Conservation (phyloP, 352 stramenopile species). For the Globisporangium takayamanum region DNA sequence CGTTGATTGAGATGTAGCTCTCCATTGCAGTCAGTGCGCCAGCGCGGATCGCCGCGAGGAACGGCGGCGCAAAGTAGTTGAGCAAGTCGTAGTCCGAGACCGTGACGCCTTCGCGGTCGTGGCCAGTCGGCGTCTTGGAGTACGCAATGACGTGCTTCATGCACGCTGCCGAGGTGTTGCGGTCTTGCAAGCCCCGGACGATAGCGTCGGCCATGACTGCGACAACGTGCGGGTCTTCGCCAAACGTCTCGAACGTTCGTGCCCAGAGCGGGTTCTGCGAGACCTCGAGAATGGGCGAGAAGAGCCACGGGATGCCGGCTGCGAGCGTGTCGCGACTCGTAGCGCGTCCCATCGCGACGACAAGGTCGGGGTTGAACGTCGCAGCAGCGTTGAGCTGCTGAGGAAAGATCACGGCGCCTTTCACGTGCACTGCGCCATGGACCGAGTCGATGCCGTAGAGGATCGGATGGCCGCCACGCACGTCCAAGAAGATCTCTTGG, state of each 20-base stretch:
- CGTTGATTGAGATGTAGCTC: constrained; percentile 91
- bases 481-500: constrained; percentile 62
- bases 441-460: constrained; percentile 89
- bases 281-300: constrained; percentile 85
- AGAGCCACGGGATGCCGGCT: constrained; percentile 88
- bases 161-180: constrained; percentile 59
- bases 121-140: constrained; percentile 69
- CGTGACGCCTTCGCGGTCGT: constrained; percentile 77
- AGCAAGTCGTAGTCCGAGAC: constrained; percentile 72
- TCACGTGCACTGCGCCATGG: constrained; percentile 88
- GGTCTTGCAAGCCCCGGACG: constrained; percentile 78
- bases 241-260: constrained; percentile 92
- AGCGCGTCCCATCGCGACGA: constrained; percentile 59
- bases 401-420: constrained; percentile 72
- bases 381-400: constrained; percentile 87
- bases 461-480: constrained; percentile 54
- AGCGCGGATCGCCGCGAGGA: constrained; percentile 75
- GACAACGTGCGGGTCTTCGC: constrained; percentile 85
- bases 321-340: constrained; percentile 81
- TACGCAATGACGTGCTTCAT: constrained; percentile 91
- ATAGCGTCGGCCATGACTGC: constrained; percentile 74
- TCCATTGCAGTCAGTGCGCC: constrained; percentile 90
- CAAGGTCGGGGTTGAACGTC: constrained; percentile 82
- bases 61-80: constrained; percentile 83
- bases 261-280: constrained; percentile 85